Percentiles rank a stretch among this genome's conserved stretches.
These are phyloP conservation scores for Cryptococcus depauperatus DNA, from an alignment of 1,284 basidiomycete species.

Conservation along the genomic window DNA sequence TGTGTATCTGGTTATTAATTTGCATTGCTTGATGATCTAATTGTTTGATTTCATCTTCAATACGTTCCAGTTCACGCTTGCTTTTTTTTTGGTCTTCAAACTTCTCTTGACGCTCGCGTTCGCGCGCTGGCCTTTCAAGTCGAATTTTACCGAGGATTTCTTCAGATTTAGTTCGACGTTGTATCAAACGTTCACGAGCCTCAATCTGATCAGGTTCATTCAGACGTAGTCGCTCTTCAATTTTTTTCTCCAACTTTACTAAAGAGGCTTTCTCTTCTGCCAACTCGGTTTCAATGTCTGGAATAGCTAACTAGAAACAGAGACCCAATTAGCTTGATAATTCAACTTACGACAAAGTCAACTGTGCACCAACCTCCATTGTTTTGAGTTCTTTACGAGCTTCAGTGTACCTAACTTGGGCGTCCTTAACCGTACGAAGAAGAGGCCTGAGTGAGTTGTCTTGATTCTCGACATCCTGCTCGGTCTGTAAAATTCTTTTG, in stretches of 20 bases:
- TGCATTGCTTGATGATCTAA: constrained; percentile 1
- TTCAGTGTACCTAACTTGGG: constrained; percentile 56
- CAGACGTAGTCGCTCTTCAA: constrained; percentile 8
- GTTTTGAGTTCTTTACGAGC: constrained; percentile 42
- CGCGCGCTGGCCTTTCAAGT: constrained; percentile 7
- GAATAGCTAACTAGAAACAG: background rate
- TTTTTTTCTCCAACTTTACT: constrained; percentile 8
- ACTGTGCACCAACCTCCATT: constrained; percentile 2
- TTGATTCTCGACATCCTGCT: constrained; percentile 14
- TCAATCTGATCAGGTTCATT: constrained; percentile 7
- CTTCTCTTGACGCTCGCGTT: constrained; percentile 4
- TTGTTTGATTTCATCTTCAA: background rate
- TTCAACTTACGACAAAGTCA: background rate
- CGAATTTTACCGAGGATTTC: constrained; percentile 4
- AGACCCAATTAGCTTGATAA: background rate
- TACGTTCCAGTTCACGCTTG: constrained; percentile 1
- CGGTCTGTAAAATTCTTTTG: constrained; percentile 17
- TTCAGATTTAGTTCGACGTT: constrained; percentile 8
- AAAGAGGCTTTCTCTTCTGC: background rate
- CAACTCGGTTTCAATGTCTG: background rate
- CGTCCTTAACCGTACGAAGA: constrained; percentile 61
- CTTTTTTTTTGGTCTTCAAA: background rate
- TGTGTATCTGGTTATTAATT: constrained; percentile 12
- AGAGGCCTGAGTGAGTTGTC: constrained; percentile 5
- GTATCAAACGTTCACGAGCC: constrained; percentile 3